Conservation (phyloP, 2,329 filamentous ascomycete genomes). For the Microdochium trichocladiopsis region DNA sequence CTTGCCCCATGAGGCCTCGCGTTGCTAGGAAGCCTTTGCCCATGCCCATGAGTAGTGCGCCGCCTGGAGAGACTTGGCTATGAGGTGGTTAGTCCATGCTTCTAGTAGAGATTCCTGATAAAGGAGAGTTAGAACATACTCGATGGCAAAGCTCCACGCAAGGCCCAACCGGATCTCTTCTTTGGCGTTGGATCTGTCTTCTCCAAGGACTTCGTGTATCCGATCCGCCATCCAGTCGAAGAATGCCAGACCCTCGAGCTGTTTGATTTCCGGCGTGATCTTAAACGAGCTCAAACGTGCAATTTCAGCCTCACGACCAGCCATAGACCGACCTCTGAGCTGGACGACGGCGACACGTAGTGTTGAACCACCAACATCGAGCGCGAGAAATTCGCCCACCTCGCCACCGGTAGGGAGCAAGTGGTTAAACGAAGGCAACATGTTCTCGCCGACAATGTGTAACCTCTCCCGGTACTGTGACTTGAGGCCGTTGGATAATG, state of each 20-base stretch:
- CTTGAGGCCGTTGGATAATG: constrained; percentile 43
- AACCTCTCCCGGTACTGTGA: constrained; percentile 47
- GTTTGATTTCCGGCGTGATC: constrained; percentile 49
- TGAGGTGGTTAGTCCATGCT: constrained; percentile 10
- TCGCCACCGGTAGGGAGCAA: constrained; percentile 55
- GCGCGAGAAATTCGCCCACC: constrained; percentile 50
- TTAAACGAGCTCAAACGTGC: constrained; percentile 47
- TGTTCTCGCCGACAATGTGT: constrained; percentile 45
- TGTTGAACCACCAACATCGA: constrained; percentile 65
- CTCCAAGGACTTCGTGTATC: constrained; percentile 48
- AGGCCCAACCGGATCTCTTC: constrained; percentile 50
- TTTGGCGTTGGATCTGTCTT: constrained; percentile 29
- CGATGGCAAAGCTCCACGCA: constrained; percentile 64
- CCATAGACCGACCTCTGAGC: constrained; percentile 37
- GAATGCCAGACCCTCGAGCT: constrained; percentile 50
- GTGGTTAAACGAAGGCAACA: constrained; percentile 62
- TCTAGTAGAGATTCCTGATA: constrained; percentile 7
- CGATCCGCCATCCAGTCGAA: constrained; percentile 63
- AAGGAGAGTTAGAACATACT: constrained; percentile 38
- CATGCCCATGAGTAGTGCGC: constrained; percentile 54
- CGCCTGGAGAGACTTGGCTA: constrained; percentile 57
- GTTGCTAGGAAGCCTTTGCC: constrained; percentile 59
- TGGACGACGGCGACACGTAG: constrained; percentile 58
- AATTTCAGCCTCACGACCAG: constrained; percentile 39
- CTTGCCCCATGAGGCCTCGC: constrained; percentile 48